phyloP scores from a whole-genome alignment of 208 protist species.

The Acanthamoeba royreba region DNA sequence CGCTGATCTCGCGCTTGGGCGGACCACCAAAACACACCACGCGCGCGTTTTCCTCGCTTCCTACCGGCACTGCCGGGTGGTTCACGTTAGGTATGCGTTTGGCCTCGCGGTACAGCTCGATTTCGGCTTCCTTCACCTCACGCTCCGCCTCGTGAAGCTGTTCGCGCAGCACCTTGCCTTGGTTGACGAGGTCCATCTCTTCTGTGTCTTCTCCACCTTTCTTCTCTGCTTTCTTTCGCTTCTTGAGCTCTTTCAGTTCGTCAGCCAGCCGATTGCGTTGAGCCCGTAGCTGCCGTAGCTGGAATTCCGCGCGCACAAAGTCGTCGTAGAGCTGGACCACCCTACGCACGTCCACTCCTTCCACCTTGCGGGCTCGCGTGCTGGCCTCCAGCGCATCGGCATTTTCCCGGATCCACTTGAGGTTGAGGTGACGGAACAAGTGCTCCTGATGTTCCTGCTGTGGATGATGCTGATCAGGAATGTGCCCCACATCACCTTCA shows the following conservation, averaged over 20 bases:
- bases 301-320: neutral
- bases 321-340: neutral
- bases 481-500: too few relatives aligned
- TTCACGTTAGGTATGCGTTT: neutral
- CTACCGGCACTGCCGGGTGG: constrained; percentile 3
- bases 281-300: neutral
- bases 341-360: neutral
- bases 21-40: neutral
- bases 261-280: neutral
- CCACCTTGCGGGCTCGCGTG: neutral
- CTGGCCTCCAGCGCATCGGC: neutral
- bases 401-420: neutral
- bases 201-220: neutral
- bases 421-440: neutral
- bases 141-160: neutral
- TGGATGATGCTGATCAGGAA: too few relatives aligned
- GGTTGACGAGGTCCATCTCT: neutral
- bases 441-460: neutral
- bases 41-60: neutral
- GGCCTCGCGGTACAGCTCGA: neutral
- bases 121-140: neutral
- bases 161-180: neutral
- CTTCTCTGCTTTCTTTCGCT: neutral
- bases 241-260: neutral
- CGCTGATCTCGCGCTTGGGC: neutral